Percentiles rank a stretch among this genome's conserved stretches.
These are phyloP conservation scores for Kwoniella shandongensis DNA, from an alignment of 768 basidiomycete genomes.

Conservation along the genomic window DNA sequence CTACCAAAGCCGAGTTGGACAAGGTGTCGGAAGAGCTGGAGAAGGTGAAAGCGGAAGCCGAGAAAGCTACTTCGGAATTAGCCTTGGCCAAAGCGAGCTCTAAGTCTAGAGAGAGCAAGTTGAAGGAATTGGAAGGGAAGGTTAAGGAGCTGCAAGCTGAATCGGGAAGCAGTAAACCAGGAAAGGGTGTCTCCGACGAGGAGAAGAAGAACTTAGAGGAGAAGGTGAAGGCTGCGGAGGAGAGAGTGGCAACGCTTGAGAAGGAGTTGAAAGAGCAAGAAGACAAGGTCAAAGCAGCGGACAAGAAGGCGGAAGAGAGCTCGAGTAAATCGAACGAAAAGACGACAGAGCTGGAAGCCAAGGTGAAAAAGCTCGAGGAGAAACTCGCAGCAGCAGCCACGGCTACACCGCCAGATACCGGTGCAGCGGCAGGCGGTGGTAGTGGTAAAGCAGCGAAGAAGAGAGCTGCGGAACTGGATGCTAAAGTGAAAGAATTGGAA, in stretches of 20 bases:
- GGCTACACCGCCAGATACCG: background rate
- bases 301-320: slow-evolving; percentile 12
- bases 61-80: slow-evolving; percentile 23
- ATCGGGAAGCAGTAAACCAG: background rate
- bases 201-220: slow-evolving; percentile 15
- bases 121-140: slow-evolving; percentile 18
- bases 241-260: slow-evolving; percentile 18
- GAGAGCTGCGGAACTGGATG: slow-evolving; percentile 18
- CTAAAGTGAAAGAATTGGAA: slow-evolving; percentile 28
- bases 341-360: slow-evolving; percentile 18
- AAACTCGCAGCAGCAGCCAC: slow-evolving; percentile 12
- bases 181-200: background rate
- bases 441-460: slow-evolving; percentile 22
- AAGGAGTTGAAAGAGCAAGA: slow-evolving; percentile 16
- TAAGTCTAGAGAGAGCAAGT: slow-evolving; percentile 12
- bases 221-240: slow-evolving; percentile 25
- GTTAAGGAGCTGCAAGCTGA: slow-evolving; percentile 22
- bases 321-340: slow-evolving; percentile 22
- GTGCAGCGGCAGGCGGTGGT: background rate
- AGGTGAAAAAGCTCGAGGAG: slow-evolving; percentile 29
- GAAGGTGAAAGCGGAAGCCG: slow-evolving; percentile 9
- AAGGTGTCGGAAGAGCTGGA: slow-evolving; percentile 20
- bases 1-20: slow-evolving; percentile 7
- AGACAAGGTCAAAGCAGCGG: slow-evolving; percentile 9
- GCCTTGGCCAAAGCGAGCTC: slow-evolving; percentile 19